These are phyloP conservation scores for Leccinum subtestaceum DNA, from an alignment of 768 basidiomycete species.

Conservation along the genomic window DNA sequence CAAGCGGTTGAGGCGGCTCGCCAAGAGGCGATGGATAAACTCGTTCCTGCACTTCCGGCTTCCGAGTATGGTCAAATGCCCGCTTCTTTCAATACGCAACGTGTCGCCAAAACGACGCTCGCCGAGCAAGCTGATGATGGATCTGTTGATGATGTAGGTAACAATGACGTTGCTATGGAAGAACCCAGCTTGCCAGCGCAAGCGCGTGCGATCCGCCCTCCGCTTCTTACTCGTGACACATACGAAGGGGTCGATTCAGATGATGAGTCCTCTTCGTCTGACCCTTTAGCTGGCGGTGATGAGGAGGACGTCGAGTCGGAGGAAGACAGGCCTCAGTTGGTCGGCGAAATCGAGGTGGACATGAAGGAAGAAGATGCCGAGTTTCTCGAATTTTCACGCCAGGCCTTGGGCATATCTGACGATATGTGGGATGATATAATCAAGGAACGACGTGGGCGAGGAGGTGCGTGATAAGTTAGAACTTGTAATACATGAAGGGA, in stretches of 20 bases:
- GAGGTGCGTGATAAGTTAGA: constrained; percentile 55
- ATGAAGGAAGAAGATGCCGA: constrained; percentile 94
- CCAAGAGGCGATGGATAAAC: constrained; percentile 68
- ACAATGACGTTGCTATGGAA: constrained; percentile 4
- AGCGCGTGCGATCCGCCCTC: constrained; percentile 60
- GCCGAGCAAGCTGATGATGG: constrained; percentile 38
- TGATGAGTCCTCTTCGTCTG: constrained; percentile 76
- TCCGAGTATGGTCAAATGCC: constrained; percentile 91
- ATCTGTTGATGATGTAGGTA: constrained; percentile 4
- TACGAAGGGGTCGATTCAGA: constrained; percentile 95
- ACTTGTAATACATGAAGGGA: neutral
- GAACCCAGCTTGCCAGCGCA: constrained; percentile 19
- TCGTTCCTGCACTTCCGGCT: constrained; percentile 77
- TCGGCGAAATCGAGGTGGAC: constrained; percentile 82
- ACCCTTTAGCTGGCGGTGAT: constrained; percentile 35
- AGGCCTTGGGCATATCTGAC: constrained; percentile 84
- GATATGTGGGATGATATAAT: constrained; percentile 90
- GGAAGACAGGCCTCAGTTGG: constrained; percentile 79
- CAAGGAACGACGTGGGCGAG: constrained; percentile 69
- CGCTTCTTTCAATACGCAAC: constrained; percentile 71
- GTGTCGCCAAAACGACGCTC: constrained; percentile 47
- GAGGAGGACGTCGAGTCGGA: constrained; percentile 61
- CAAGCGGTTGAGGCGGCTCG: constrained; percentile 38
- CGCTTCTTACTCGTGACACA: constrained; percentile 75
- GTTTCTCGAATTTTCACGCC: constrained; percentile 92